Evolutionary conservation across 441 rosid genomes (phyloP), one percentile per base, ranked within the genome.

Genomic region (Pelargonium fulgidum): DNA sequence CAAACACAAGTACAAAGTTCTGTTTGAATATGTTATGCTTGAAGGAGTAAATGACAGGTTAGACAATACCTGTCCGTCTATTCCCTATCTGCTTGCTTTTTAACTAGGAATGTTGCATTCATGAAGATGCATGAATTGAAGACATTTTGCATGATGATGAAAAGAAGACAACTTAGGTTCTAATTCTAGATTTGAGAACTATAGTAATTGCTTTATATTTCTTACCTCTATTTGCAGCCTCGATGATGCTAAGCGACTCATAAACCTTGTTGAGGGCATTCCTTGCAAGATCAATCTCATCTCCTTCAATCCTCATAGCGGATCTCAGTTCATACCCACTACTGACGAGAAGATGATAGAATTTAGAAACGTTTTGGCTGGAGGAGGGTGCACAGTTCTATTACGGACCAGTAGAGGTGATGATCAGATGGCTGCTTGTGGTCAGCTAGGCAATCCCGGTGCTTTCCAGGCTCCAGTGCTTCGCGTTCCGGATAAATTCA

Each of bases 391-490:
- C 78, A 48, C 70, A 0, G 92, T 88, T 71, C 82, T 90, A 73
- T 65, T 84, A 80, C 74, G 95, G 68, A 77, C 77, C 68, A 89
- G 96, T 68, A 80, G 94, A 81, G 97, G 97, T 33, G 91, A 91
- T 50, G 98, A 93, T 83, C 86, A 89, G 84, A 93, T 88, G 98
- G 98, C 97, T 24, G 98, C 97, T 20, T 91, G 96, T 67, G 96
- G 98, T 58, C 98, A 93, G 82, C 97, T 93, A 44, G 98, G 98
- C 73, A 85, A 85, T 62, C 87, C 78, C 0, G 93, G 94, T 42
- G 63, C 76, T 3, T 47, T 84, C 65, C 88, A 84, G 68, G 89
- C 88, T 52, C 98, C 96, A 0, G 56, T 83, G 29, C 90, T 91
- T 59, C 89, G 89, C 9, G 87, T 88, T 42, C 97, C 98, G 0